Conservation (phyloP, 2,329 filamentous ascomycete species). For the Epichloe sylvatica region DNA sequence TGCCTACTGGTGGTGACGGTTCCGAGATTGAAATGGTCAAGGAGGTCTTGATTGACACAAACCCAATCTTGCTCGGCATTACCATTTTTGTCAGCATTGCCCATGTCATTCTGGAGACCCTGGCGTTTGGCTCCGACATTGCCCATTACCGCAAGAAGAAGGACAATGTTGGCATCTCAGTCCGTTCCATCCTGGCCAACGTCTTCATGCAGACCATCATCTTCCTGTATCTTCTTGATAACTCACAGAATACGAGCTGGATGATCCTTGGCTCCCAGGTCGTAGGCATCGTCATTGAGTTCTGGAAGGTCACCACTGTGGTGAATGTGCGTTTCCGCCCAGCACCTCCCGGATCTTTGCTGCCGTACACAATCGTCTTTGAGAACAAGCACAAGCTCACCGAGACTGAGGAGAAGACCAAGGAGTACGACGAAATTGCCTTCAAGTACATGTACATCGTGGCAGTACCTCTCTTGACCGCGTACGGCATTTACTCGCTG, state of each 20-base stretch:
- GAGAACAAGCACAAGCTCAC: conserved; percentile 95
- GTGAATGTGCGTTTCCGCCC: conserved; percentile 75
- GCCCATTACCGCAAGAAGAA: conserved; percentile 99
- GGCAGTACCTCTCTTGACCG: conserved; percentile 75
- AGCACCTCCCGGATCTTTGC: conserved; percentile 48
- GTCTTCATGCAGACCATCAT: conserved; percentile 96
- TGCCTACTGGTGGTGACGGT: conserved; percentile 72
- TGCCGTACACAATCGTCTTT: conserved; percentile 72
- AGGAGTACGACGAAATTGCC: conserved; percentile 95
- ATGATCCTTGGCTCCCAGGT: conserved; percentile 95
- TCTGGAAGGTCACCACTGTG: conserved; percentile 93
- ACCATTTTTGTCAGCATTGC: conserved; percentile 75
- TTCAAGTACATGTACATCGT: conserved; percentile 95
- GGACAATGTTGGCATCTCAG: conserved; percentile 91
- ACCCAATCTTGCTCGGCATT: conserved; percentile 74
- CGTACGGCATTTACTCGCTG: conserved; percentile 83
- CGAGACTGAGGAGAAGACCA: conserved; percentile 92
- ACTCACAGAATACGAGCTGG: conserved; percentile 95
- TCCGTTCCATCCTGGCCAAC: conserved; percentile 90
- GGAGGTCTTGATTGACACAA: conserved; percentile 85
- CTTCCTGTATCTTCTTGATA: conserved; percentile 92
- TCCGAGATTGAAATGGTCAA: conserved; percentile 96
- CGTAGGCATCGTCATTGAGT: conserved; percentile 54
- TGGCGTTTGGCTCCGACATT: conserved; percentile 96
- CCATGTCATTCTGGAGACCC: conserved; percentile 88